phyloP scores from a whole-genome alignment of 139 green algal genomes.

The Coelastrella sp. region DNA sequence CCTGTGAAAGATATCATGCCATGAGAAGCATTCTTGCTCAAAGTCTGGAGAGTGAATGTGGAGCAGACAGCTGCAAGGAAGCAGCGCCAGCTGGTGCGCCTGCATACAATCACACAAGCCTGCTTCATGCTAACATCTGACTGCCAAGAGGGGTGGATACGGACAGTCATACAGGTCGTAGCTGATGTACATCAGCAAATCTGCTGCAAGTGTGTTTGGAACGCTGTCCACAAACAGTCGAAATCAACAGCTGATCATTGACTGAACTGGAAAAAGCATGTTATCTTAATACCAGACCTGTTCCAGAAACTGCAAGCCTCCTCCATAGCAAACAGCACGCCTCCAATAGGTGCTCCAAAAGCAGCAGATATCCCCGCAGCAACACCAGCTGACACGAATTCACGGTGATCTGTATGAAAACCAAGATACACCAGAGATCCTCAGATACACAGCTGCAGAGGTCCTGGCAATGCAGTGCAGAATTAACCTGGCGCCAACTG shows the following conservation, averaged over 20 bases:
- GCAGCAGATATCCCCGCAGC: conserved; percentile 85
- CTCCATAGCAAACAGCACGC: conserved; percentile 94
- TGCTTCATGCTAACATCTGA: too few species aligned
- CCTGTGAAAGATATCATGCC: conserved; percentile 75
- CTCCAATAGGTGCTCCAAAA: conserved; percentile 93
- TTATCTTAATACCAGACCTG: too few species aligned
- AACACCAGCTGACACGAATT: conserved; percentile 89
- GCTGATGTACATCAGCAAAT: too few species aligned
- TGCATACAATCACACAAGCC: too few species aligned
- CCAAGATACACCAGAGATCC: background rate
- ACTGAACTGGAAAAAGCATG: too few species aligned
- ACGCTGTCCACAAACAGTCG: background rate
- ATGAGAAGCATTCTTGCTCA: conserved; percentile 53
- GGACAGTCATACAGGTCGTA: too few species aligned
- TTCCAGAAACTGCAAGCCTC: conserved; percentile 77
- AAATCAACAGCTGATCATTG: background rate
- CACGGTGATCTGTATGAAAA: conserved; percentile 72
- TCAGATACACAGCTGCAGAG: too few species aligned
- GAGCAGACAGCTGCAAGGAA: conserved; percentile 83
- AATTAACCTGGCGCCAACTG: background rate
- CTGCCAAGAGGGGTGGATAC: too few species aligned
- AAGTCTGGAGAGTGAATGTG: conserved; percentile 74
- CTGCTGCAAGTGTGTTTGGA: too few species aligned
- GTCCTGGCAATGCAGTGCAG: background rate
- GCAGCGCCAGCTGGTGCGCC: conserved; percentile 88